Conservation (phyloP, 495 filamentous ascomycete species). For the Clohesyomyces aquaticus region DNA sequence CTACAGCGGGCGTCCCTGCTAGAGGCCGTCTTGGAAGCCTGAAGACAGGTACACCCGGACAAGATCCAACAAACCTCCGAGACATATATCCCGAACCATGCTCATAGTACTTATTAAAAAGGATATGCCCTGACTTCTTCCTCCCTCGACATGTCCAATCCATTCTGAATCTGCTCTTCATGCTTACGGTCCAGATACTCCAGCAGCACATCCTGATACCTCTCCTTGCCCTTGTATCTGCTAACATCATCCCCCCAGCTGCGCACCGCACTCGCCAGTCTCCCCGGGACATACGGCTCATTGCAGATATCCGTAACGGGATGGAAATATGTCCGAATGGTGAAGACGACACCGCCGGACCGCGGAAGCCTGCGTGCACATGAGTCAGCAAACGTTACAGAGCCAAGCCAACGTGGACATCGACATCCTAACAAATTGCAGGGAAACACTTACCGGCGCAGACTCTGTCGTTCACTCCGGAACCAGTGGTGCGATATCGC, state of each 20-base stretch:
- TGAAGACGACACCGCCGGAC: conserved; percentile 68
- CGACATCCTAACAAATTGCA: background rate
- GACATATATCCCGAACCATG: background rate
- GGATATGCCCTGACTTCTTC: conserved; percentile 44
- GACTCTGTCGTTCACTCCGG: conserved; percentile 75
- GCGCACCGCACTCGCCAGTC: conserved; percentile 52
- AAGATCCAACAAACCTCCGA: background rate
- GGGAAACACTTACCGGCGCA: conserved; percentile 57
- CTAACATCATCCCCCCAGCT: conserved; percentile 89
- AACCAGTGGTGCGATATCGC: conserved; percentile 78
- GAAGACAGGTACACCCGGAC: background rate
- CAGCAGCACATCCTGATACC: conserved; percentile 75
- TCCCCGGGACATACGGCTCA: conserved; percentile 48
- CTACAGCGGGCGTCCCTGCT: background rate
- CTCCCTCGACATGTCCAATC: conserved; percentile 49
- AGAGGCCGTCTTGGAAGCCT: background rate
- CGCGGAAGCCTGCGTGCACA: conserved; percentile 58
- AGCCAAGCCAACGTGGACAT: background rate
- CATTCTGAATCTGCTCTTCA: conserved; percentile 69
- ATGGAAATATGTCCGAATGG: conserved; percentile 51
- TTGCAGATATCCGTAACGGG: conserved; percentile 48
- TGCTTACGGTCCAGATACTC: conserved; percentile 84
- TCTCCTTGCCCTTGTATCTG: conserved; percentile 81
- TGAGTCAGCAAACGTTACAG: background rate
- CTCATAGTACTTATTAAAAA: too few relatives aligned